These are phyloP conservation scores for Ceratocystis harringtonii DNA, from an alignment of 2,329 filamentous ascomycete species.

Conservation along the genomic window DNA sequence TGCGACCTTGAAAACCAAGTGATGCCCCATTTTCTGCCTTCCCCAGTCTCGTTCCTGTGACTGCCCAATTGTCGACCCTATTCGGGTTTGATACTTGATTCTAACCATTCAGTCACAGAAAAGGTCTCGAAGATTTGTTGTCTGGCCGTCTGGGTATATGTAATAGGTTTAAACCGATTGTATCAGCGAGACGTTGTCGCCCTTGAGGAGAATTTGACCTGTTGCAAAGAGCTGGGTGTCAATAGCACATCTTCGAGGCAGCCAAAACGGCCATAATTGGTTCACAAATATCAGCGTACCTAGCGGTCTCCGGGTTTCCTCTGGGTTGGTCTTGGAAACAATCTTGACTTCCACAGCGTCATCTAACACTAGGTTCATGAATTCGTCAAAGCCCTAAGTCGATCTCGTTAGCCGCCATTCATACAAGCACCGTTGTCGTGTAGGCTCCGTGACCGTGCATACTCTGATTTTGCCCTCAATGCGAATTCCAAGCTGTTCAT, in stretches of 20 bases:
- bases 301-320: constrained; percentile 62
- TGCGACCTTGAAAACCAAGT: background rate
- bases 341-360: constrained; percentile 87
- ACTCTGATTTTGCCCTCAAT: constrained; percentile 96
- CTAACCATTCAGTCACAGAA: background rate
- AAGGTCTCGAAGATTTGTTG: background rate
- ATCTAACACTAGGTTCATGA: constrained; percentile 97
- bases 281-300: constrained; percentile 38
- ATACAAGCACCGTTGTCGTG: constrained; percentile 23
- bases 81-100: background rate
- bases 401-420: constrained; percentile 18
- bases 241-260: background rate
- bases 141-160: background rate
- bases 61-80: background rate
- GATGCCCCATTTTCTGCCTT: background rate
- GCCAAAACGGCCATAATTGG: background rate
- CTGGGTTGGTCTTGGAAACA: constrained; percentile 60
- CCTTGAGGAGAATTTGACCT: constrained; percentile 79
- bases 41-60: background rate
- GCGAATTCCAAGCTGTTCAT: constrained; percentile 83
- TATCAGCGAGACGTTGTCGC: constrained; percentile 76
- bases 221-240: constrained; percentile 20
- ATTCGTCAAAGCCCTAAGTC: constrained; percentile 88
- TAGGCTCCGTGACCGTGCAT: constrained; percentile 48
- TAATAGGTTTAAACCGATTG: constrained; percentile 28